These are phyloP conservation scores for Cryomyces minteri DNA, from an alignment of 495 filamentous ascomycete genomes.

Conservation along the genomic window DNA sequence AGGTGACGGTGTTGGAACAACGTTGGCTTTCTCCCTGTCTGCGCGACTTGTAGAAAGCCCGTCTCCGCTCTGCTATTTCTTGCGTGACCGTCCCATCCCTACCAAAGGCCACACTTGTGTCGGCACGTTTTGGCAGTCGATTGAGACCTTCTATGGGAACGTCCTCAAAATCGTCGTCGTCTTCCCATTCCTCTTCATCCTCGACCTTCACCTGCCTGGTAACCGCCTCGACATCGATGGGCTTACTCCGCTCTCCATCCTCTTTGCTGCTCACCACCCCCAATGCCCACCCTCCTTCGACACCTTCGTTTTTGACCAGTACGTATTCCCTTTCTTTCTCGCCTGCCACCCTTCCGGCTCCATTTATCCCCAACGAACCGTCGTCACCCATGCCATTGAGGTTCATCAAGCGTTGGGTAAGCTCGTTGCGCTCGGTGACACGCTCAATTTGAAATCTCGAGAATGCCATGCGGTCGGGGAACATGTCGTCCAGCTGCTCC, in stretches of 20 bases:
- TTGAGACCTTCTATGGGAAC: conserved; percentile 91
- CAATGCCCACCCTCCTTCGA: conserved; percentile 92
- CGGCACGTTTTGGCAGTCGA: conserved; percentile 46
- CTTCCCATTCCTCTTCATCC: conserved; percentile 37
- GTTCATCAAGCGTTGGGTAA: conserved; percentile 94
- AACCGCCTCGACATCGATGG: conserved; percentile 74
- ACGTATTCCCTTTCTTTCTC: conserved; percentile 89
- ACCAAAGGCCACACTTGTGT: neutral
- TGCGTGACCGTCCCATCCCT: conserved; percentile 11
- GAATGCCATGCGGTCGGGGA: conserved; percentile 95
- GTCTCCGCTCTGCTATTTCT: conserved; percentile 26
- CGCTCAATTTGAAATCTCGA: conserved; percentile 91
- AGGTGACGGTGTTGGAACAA: too few relatives aligned
- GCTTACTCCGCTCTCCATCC: conserved; percentile 53
- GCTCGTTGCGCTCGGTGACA: conserved; percentile 74
- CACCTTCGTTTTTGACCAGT: conserved; percentile 81
- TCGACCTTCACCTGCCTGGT: conserved; percentile 35
- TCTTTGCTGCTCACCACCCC: conserved; percentile 77
- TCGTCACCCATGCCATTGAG: conserved; percentile 76
- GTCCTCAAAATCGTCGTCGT: conserved; percentile 74
- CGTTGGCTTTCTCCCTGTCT: conserved; percentile 22
- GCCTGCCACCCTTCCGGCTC: conserved; percentile 56
- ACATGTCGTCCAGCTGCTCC: conserved; percentile 89
- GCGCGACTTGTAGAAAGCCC: conserved; percentile 24
- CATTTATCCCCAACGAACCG: conserved; percentile 39